phyloP scores from a whole-genome alignment of 2,329 filamentous ascomycete species.

The Monilinia aucupariae region DNA sequence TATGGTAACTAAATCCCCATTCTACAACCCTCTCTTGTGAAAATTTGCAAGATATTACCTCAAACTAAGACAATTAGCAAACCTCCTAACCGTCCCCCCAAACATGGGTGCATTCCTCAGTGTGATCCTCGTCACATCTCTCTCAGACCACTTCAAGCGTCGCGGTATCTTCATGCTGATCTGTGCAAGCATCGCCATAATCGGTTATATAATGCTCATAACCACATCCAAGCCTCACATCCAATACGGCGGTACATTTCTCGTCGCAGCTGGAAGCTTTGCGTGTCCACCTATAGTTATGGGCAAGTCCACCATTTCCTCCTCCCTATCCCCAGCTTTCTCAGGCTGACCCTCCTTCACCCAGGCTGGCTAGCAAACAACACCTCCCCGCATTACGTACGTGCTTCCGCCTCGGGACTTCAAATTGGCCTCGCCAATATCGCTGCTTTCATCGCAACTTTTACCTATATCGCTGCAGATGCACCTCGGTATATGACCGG shows the following conservation, averaged over 20 bases:
- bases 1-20: background rate
- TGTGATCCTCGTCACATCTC: constrained; percentile 63
- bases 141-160: constrained; percentile 66
- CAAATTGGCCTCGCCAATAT: constrained; percentile 64
- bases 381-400: constrained; percentile 11
- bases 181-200: constrained; percentile 60
- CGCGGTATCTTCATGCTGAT: constrained; percentile 69
- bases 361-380: constrained; percentile 16
- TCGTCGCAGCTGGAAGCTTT: constrained; percentile 82
- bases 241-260: constrained; percentile 75
- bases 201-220: constrained; percentile 74
- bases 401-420: constrained; percentile 7
- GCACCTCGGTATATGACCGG: constrained; percentile 55
- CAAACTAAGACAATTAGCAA: constrained; percentile 38
- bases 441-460: constrained; percentile 54
- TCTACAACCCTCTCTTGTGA: background rate
- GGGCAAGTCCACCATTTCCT: background rate
- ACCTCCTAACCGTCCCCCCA: constrained; percentile 47
- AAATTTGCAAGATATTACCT: background rate
- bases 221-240: constrained; percentile 56
- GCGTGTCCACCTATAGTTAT: constrained; percentile 45
- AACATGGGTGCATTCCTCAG: constrained; percentile 59
- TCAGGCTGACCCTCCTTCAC: background rate
- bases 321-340: background rate
- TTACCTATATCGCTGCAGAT: constrained; percentile 64